Base-by-base conservation (phyloP, 306 rosid species). In the Trifolium repens region DNA sequence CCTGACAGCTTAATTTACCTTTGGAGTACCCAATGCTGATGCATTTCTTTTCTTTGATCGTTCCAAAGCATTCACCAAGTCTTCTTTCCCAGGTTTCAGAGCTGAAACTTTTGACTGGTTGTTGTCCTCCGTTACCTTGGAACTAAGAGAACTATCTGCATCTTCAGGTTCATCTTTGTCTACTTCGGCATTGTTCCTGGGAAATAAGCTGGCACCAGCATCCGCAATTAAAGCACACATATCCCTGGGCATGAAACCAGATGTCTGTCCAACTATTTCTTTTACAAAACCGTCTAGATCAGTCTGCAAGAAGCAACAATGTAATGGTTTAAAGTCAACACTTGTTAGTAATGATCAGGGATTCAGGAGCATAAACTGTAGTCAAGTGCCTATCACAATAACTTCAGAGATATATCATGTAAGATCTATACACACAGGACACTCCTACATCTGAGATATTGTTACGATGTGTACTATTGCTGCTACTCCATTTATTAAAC, bases 181-280 rank as follows among this genome's bases (percentile, higher is more conserved):
- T 63, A 39, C 75, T 26, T 77, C 81, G 78, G 75, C 64, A 75
- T 80, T 69, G 74, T 71, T 87, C 74, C 52, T 58, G 17, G 87
- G 81, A 79, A 87, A 78, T 82, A 94, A 84, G 84, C 85, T 91
- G 76, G 97, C 93, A 78, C 91, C 96, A 73, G 93, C 89, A 89
- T 94, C 99, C 50, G 97, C 99, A 81, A 92, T 82, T 81, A 92
- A 90, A 69, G 99, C 96, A 77, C 67, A 55, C 27, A 94, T 85
- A 84, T 94, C 97, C 80, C 97, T 82, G 26, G 91, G 93, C 93
- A 88, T 85, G 84, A 89, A 92, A 75, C 99, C 99, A 75, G 99
- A 90, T 78, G 96, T 89, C 86, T 92, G 96, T 15, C 92, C 91
- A 81, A 90, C 91, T 49, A 90, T 82, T 62, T 92, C 97, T 85